Evolutionary conservation across 257 asterid genomes (phyloP), one percentile per base, ranked within the genome.

Genomic region (Solanum raphanifolium): DNA sequence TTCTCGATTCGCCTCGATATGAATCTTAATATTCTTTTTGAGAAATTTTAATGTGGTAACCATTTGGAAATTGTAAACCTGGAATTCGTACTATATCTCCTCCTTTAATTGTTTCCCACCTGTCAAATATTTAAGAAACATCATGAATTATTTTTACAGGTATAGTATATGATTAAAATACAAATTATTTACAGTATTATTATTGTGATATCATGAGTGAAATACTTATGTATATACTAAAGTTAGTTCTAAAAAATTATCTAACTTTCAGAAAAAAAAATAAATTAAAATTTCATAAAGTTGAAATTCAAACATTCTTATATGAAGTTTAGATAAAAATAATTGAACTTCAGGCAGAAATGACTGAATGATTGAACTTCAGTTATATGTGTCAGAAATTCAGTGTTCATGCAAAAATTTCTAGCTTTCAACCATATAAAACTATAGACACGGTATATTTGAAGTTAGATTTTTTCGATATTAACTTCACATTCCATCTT

Each of bases 51-150:
- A 94, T 69, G 87, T 94, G 96, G 86, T 86, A 91, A 38, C 98
- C 98, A 52, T 94, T 92, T 16, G 99, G 98, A 88, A 96, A 96
- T 81, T 96, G 99, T 86, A 96, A 82, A 71, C 98, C 98, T 13
- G 99, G 98, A 25, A 95, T 92, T 86, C 98, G 91, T 35, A 96
- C 76, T 76, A 91, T 94, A 32, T 94, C 91, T 60, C 99, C 99
- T 41, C 98, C 98, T 88, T 88, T 90, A 91, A 91, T 88, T 48
- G 92, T 87, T 88, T 88, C 85, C 94, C 94, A 94, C 93, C 99
- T 96, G 91, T 65, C 68, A 69, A 60, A 43, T 43, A 16, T 60
- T 60, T 46, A 9, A 7, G 12, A 21, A 9, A 9, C 13, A 60
- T 60, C 66, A 3, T 20, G 5, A 58, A 7, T 58, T 46, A 46